phyloP scores from a whole-genome alignment of 1,284 basidiomycete genomes.

The Ceratobasidium sp. region DNA sequence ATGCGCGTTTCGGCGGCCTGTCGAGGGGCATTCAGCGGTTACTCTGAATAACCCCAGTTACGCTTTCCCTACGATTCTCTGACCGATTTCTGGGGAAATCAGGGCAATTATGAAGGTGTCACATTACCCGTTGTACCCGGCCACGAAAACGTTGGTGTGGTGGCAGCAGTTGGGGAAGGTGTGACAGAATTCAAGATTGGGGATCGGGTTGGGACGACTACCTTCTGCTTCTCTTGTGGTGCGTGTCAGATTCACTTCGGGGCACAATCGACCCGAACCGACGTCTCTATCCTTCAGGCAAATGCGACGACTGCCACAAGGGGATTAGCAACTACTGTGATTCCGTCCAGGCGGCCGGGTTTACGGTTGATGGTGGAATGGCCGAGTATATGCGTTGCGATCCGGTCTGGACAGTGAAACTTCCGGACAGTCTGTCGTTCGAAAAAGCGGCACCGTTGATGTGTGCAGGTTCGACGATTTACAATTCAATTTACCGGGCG shows the following conservation, averaged over 20 bases:
- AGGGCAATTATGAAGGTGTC: slow-evolving; percentile 32
- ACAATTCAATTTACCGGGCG: slow-evolving; percentile 36
- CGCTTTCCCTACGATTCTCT: neutral
- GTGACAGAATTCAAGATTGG: slow-evolving; percentile 25
- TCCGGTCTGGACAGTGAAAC: slow-evolving; percentile 40
- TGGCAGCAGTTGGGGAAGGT: slow-evolving; percentile 39
- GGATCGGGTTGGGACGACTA: slow-evolving; percentile 30
- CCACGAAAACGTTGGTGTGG: slow-evolving; percentile 38
- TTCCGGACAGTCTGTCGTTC: slow-evolving; percentile 44
- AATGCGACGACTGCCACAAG: slow-evolving; percentile 37
- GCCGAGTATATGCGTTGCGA: slow-evolving; percentile 43
- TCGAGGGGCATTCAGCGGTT: too few species aligned
- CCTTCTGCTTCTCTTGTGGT: slow-evolving; percentile 31
- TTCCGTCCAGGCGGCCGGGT: slow-evolving; percentile 20
- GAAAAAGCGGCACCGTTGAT: slow-evolving; percentile 45
- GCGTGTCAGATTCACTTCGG: neutral
- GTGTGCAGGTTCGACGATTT: slow-evolving; percentile 46
- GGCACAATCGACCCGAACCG: neutral
- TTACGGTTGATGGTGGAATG: slow-evolving; percentile 40
- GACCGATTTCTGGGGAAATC: neutral
- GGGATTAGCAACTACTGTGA: slow-evolving; percentile 30
- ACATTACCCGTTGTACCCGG: slow-evolving; percentile 37
- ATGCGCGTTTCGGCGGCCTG: too few species aligned
- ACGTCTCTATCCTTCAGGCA: neutral
- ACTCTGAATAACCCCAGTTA: too few species aligned